Evolutionary conservation across 352 stramenopile species (phyloP), one percentile per base, ranked within the genome.

Genomic region (Pythium phragmitis): DNA sequence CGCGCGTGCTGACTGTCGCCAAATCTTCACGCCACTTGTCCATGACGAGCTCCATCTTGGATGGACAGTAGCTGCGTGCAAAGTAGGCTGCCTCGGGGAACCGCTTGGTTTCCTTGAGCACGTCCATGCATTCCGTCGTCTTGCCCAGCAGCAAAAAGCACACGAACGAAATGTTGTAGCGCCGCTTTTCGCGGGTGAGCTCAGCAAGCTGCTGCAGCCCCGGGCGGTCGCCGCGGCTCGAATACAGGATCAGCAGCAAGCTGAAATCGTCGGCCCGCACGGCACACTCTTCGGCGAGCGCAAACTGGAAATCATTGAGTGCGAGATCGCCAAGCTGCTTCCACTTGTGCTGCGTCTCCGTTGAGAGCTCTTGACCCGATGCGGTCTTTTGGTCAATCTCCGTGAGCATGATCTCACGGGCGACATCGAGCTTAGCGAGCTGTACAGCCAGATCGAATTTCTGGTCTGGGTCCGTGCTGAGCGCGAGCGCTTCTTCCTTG

Each of bases 81-180:
- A 99, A 98, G 76, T 99, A 98, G 0, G 98, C 97, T 21, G 98
- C 97, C 73, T 99, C 97, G 7, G 98, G 96, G 50, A 99, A 85
- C 41, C 97, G 83, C 63, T 98, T 97, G 0, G 93, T 97, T 42
- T 96, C 81, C 53, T 98, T 88, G 36, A 99, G 82, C 58, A 99
- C 78, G 49, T 98, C 82, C 42, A 98, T 85, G 69, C 97, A 99
- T 26, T 97, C 91, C 42, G 96, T 94, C n/a, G 97, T 91, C 57
- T 98, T 94, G 43, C 94, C 89, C 37, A 98, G 92, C 30, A 99
- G 68, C n/a, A 99, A 80, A 74, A 92, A 93, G 30, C 93, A 96
- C 11, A 99, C 75, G 63, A 99, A 99, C 17, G 94, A 93, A 63
- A 99, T 96, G 79, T 99, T 99, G 59, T 91, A 98, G 47, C 90